A percentile compares a stretch with the other conserved stretches of the same genome.
phyloP scores from a whole-genome alignment of 176 grass and related monocot genomes.

The Secale cereale region DNA sequence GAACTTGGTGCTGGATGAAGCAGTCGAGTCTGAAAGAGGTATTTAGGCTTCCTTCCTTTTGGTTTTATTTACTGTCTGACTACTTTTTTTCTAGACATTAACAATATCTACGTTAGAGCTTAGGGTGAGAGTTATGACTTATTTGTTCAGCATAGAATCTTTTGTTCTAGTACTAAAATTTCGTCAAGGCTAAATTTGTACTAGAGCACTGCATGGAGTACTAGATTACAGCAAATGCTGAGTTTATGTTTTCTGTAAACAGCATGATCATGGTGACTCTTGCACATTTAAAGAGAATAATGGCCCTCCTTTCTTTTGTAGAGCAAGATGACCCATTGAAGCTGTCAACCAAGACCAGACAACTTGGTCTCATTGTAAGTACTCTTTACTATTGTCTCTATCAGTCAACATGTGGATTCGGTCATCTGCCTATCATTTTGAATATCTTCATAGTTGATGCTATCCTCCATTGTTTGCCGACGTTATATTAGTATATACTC shows the following conservation, averaged over 20 bases:
- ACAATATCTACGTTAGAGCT: not conserved
- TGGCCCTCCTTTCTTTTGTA: conserved; percentile 15
- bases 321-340: conserved; percentile 80
- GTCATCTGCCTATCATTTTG: not conserved
- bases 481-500: not conserved
- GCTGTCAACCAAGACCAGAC: conserved; percentile 63
- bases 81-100: not conserved
- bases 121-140: not conserved
- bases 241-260: not conserved
- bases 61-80: not conserved
- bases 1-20: conserved; percentile 86
- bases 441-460: not conserved
- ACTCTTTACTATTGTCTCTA: not conserved
- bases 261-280: not conserved
- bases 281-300: not conserved
- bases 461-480: not conserved
- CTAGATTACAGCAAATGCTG: not conserved
- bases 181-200: not conserved
- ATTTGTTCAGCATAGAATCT: not conserved
- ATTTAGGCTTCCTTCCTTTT: not conserved
- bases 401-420: not conserved
- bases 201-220: not conserved
- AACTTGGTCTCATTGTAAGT: conserved; percentile 88
- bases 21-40: conserved; percentile 77
- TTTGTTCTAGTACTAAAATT: not conserved